Evolutionary conservation across 345 rosid genomes (phyloP), one percentile per base, ranked within the genome.

Genomic region (Bruguiera parviflora): DNA sequence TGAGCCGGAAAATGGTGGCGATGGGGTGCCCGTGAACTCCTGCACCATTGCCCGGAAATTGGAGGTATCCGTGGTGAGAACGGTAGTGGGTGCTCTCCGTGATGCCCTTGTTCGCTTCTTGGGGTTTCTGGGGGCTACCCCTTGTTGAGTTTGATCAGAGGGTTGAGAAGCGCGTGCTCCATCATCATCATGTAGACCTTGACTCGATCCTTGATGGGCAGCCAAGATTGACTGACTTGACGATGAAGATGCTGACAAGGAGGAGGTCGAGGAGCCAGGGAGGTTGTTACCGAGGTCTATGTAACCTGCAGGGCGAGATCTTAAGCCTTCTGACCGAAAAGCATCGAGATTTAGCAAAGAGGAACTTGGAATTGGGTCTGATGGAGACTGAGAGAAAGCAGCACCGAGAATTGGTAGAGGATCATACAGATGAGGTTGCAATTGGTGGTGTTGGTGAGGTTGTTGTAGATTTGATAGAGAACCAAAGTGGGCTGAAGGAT

Each of bases 41-140:
- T 93, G 98, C 72, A 93, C 98, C 93, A 93, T 93, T 67, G 93
- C 86, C 74, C 98, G 73, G 74, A 93, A 93, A 77, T 93, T 93
- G 5, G 89, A 81, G 6, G 98, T 85, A 85, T 93, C 96, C 25
- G 98, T 92, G 53, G 92, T 87, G 49, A 92, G 88, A 72, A 92
- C 88, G 0, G 98, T 89, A 55, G 98, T 92, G 1, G 96, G 96
- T 6, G 98, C 98, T 31, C 96, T 77, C 65, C 98, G 84, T 10
- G 98, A 90, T 8, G 97, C 93, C 77, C 97, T 84, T 0, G 97
- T 83, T 67, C 98, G 73, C 80, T 92, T 92, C 81, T 85, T 91
- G 20, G 97, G 87, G 80, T 91, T 93, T 73, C 84, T 73, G 0
- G 72, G 58, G 10, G 35, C 65, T 61, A 46, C 63, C 49, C 49